These are phyloP conservation scores for Coffea humblotiana DNA, from an alignment of 305 asterid genomes.

Conservation along the genomic window DNA sequence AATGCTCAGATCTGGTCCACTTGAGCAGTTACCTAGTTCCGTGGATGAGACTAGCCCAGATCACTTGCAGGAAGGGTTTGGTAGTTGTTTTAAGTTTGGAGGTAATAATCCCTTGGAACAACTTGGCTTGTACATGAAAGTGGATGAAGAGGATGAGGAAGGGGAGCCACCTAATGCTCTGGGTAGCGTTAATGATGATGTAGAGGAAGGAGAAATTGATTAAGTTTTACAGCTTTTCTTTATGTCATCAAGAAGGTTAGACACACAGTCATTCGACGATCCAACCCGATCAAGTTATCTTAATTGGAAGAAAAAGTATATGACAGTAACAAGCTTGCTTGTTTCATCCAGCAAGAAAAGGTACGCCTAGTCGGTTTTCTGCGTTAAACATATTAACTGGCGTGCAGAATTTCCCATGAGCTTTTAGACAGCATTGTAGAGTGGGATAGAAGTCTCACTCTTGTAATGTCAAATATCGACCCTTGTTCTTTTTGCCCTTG, in stretches of 20 bases:
- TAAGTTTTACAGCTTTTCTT: constrained; percentile 10
- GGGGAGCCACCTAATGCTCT: constrained; percentile 37
- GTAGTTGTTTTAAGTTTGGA: constrained; percentile 69
- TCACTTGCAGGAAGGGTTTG: constrained; percentile 61
- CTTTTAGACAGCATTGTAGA: background rate
- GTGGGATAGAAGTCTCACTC: background rate
- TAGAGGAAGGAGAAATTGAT: constrained; percentile 88
- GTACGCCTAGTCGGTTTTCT: background rate
- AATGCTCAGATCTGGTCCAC: constrained; percentile 57
- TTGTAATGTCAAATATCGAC: background rate
- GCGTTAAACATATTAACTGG: background rate
- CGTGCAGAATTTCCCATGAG: background rate
- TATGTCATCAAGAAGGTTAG: background rate
- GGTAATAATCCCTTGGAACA: constrained; percentile 81
- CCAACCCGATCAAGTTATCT: background rate
- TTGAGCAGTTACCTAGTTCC: constrained; percentile 58
- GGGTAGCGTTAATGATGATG: constrained; percentile 34
- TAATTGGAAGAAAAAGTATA: background rate
- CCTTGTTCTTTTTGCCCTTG: background rate
- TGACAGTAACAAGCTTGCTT: background rate
- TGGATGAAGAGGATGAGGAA: constrained; percentile 86
- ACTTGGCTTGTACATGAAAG: constrained; percentile 89
- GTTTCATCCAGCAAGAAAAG: background rate
- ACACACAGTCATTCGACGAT: background rate
- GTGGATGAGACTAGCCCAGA: constrained; percentile 74